Conservation (phyloP, 805 yeast genomes). For the Wickerhamiella dianesei region DNA sequence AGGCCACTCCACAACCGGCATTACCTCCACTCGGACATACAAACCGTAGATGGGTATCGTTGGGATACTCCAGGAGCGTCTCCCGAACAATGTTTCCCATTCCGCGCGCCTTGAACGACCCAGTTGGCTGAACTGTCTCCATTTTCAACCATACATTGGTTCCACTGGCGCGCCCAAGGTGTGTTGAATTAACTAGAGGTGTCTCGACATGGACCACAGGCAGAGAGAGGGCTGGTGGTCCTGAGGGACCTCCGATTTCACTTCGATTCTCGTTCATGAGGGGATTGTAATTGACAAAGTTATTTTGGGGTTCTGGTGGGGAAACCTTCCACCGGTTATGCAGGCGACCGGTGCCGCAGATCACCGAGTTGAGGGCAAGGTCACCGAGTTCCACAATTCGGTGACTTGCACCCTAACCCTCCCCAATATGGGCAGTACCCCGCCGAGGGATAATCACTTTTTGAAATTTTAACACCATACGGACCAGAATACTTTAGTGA, state of each 20-base stretch:
- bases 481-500: no score
- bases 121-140: conserved; percentile 80
- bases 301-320: not conserved
- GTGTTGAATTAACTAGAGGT: conserved; percentile 60
- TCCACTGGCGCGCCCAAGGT: conserved; percentile 56
- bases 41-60: conserved; percentile 26
- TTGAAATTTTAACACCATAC: no score
- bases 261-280: not conserved
- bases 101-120: conserved; percentile 86
- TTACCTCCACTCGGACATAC: conserved; percentile 95
- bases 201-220: conserved; percentile 36
- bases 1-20: conserved; percentile 97
- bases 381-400: not conserved
- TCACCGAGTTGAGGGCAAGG: not conserved
- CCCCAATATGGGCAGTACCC: not conserved
- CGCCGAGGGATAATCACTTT: not conserved
- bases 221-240: not conserved
- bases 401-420: not conserved
- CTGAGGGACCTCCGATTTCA: not conserved
- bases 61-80: conserved; percentile 33
- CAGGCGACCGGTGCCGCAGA: not conserved
- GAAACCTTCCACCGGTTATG: not conserved
- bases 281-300: no score
- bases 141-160: conserved; percentile 65
- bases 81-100: conserved; percentile 71